Evolutionary conservation across 2,329 filamentous ascomycete genomes (phyloP).

Genomic region (Plenodomus tracheiphilus): DNA sequence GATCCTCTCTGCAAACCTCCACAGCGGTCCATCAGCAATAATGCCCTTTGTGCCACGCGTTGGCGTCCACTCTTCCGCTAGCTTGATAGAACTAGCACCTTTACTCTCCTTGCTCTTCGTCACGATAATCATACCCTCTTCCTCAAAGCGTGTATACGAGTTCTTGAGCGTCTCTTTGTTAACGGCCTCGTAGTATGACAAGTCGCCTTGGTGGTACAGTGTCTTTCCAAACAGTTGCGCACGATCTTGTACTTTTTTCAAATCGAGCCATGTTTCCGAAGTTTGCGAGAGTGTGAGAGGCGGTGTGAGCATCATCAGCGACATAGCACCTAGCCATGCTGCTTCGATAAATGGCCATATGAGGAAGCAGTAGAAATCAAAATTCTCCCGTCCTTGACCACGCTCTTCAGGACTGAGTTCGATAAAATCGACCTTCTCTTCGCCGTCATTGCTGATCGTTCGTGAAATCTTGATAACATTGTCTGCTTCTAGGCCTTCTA

Average conservation of each 20-base stretch:
- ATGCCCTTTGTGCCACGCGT: slow-evolving; percentile 60
- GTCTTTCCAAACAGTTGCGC: slow-evolving; percentile 91
- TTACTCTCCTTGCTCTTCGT: slow-evolving; percentile 67
- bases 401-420: slow-evolving; percentile 79
- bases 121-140: slow-evolving; percentile 84
- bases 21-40: slow-evolving; percentile 73
- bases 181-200: slow-evolving; percentile 96
- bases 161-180: slow-evolving; percentile 98
- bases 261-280: slow-evolving; percentile 69
- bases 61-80: slow-evolving; percentile 76
- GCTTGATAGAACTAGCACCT: slow-evolving; percentile 63
- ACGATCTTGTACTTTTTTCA: slow-evolving; percentile 75
- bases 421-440: slow-evolving; percentile 62
- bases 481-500: slow-evolving; percentile 77
- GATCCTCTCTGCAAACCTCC: slow-evolving; percentile 91
- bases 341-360: slow-evolving; percentile 99
- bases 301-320: slow-evolving; percentile 82
- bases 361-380: slow-evolving; percentile 97
- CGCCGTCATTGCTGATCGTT: slow-evolving; percentile 35
- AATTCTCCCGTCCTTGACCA: slow-evolving; percentile 83
- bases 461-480: slow-evolving; percentile 71
- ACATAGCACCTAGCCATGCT: slow-evolving; percentile 87
- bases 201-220: slow-evolving; percentile 93
- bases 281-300: slow-evolving; percentile 54
- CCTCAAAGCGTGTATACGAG: slow-evolving; percentile 82